phyloP scores from a whole-genome alignment of 1,139 yeast genomes.

The Yamadazyma blattariae region DNA sequence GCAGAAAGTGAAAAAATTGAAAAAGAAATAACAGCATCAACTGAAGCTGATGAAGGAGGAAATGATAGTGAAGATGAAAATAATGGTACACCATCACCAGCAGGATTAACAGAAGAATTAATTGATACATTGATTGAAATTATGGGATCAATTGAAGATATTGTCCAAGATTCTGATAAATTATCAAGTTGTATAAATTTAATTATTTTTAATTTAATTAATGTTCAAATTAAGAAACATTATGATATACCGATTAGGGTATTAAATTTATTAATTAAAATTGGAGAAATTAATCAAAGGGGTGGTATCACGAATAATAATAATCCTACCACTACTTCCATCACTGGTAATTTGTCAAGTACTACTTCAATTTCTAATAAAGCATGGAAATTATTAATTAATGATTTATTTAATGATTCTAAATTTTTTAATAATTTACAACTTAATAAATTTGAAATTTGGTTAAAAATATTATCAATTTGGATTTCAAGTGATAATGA shows the following conservation, averaged over 20 bases:
- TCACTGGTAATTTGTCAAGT: too few relatives aligned
- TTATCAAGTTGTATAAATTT: constrained; percentile 39
- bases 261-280: constrained; percentile 33
- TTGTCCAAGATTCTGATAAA: constrained; percentile 52
- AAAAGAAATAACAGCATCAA: constrained; percentile 6
- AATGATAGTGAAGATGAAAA: constrained; percentile 9
- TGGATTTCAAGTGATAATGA: constrained; percentile 61
- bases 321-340: too few relatives aligned
- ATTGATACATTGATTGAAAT: constrained; percentile 33
- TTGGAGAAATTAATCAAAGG: constrained; percentile 33
- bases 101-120: constrained; percentile 31
- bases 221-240: constrained; percentile 44
- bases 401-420: constrained; percentile 52
- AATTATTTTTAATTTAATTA: constrained; percentile 41
- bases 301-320: too few relatives aligned
- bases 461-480: constrained; percentile 49
- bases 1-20: not conserved
- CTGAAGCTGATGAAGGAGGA: constrained; percentile 8
- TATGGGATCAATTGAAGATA: constrained; percentile 35
- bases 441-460: constrained; percentile 25
- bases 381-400: constrained; percentile 50
- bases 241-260: constrained; percentile 30
- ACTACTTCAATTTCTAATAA: constrained; percentile 34
- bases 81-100: constrained; percentile 8
- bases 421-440: constrained; percentile 37